Evolutionary conservation across 331 rosid species (phyloP).

Genomic region (Cydonia oblonga): DNA sequence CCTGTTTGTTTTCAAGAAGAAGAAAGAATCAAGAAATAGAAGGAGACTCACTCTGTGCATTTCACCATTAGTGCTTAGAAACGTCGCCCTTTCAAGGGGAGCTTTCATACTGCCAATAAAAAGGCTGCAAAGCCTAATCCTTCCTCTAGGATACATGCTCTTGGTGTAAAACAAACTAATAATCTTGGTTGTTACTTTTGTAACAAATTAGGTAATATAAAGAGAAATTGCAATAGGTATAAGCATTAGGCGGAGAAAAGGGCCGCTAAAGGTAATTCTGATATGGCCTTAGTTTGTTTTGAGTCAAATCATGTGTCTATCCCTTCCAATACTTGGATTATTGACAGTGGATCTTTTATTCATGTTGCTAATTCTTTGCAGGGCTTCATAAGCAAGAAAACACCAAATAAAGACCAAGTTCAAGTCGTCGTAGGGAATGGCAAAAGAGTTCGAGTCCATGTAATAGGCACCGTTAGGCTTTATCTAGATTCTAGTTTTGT

Average conservation of each 20-base stretch:
- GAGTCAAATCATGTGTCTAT: not conserved
- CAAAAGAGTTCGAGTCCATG: not conserved
- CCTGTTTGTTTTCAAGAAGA: not conserved
- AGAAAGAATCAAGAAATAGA: not conserved
- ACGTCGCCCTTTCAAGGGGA: rapidly evolving
- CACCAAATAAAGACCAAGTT: not conserved
- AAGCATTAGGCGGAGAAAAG: not conserved
- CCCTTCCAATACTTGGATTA: not conserved
- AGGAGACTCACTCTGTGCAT: not conserved
- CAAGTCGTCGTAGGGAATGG: not conserved
- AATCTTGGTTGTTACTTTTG: not conserved
- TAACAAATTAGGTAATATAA: not conserved
- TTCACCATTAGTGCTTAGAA: not conserved
- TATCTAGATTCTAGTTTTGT: not conserved
- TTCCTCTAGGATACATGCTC: not conserved
- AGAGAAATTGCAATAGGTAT: not conserved
- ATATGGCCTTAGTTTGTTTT: not conserved
- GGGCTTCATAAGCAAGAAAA: not conserved
- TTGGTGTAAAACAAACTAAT: not conserved
- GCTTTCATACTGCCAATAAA: not conserved
- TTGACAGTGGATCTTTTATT: not conserved
- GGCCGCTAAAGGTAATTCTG: not conserved
- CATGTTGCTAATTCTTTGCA: not conserved
- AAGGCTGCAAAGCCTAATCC: not conserved
- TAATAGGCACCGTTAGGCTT: not conserved